A percentile compares a stretch with the other conserved stretches of the same genome.
Evolutionary conservation across 148 eudicot species (phyloP).

Genomic region (Tetragonia tetragonoides): DNA sequence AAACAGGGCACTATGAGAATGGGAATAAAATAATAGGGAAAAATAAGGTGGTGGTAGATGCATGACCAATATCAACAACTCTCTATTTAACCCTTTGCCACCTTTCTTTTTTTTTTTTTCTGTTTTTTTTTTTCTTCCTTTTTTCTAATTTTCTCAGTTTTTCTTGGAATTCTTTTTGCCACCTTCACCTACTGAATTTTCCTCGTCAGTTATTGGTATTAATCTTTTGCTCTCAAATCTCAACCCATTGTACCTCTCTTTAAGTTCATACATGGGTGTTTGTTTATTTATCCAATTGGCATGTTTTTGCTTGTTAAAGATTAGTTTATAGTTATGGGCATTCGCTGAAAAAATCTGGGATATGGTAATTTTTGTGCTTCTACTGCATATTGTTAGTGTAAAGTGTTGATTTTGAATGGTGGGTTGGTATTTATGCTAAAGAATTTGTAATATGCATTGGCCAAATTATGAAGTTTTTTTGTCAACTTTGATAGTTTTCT

Average conservation of each 20-base stretch:
- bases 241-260: background rate
- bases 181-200: background rate
- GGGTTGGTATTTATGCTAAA: background rate
- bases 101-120: slow-evolving; percentile 11
- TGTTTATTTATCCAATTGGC: slow-evolving; percentile 1
- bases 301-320: slow-evolving; percentile 7
- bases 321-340: slow-evolving; percentile 4
- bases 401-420: slow-evolving; percentile 19
- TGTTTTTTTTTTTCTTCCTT: background rate
- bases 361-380: slow-evolving; percentile 9
- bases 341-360: background rate
- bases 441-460: background rate
- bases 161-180: background rate
- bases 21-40: too few relatives aligned
- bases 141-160: background rate
- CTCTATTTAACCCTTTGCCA: slow-evolving; percentile 18
- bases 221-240: background rate
- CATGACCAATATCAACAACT: slow-evolving; percentile 27
- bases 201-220: background rate
- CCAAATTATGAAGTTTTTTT: background rate
- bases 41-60: slow-evolving; percentile 33
- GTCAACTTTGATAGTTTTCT: background rate
- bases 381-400: slow-evolving; percentile 1
- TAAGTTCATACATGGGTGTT: slow-evolving; percentile 9
- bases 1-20: slow-evolving; percentile 12